phyloP scores from a whole-genome alignment of 495 filamentous ascomycete genomes.

The Talaromyces stipitatus region DNA sequence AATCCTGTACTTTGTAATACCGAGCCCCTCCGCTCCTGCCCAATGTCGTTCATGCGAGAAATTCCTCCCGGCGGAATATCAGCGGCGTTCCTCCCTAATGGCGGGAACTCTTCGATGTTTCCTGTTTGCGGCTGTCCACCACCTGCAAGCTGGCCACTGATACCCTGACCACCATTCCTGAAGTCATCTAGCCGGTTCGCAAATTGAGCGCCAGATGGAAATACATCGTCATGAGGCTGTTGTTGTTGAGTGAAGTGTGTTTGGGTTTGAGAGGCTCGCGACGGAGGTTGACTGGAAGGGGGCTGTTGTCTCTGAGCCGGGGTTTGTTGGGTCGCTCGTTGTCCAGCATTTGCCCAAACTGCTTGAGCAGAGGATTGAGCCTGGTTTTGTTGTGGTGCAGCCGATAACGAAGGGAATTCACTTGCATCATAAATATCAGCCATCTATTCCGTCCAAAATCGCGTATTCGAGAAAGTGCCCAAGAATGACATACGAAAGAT shows the following conservation, averaged over 20 bases:
- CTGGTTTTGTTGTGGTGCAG: slow-evolving; percentile 58
- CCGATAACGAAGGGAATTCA: slow-evolving; percentile 79
- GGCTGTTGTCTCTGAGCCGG: slow-evolving; percentile 62
- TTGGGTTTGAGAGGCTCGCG: slow-evolving; percentile 43
- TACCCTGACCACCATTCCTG: slow-evolving; percentile 52
- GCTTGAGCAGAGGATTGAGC: slow-evolving; percentile 47
- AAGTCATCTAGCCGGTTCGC: slow-evolving; percentile 50
- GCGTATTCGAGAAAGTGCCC: background rate
- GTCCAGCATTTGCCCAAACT: slow-evolving; percentile 61
- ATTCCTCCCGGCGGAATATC: slow-evolving; percentile 21
- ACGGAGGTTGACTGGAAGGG: slow-evolving; percentile 36
- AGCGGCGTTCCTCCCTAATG: slow-evolving; percentile 62
- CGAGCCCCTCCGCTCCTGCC: slow-evolving; percentile 55
- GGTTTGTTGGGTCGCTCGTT: slow-evolving; percentile 50
- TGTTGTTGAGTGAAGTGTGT: slow-evolving; percentile 51
- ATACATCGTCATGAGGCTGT: slow-evolving; percentile 48
- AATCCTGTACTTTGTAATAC: slow-evolving; percentile 62
- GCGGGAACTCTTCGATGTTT: slow-evolving; percentile 78
- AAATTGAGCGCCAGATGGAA: slow-evolving; percentile 45
- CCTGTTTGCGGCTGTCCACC: slow-evolving; percentile 56
- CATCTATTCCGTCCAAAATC: background rate
- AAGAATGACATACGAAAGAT: slow-evolving; percentile 64
- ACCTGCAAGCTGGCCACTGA: slow-evolving; percentile 46
- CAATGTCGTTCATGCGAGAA: slow-evolving; percentile 41
- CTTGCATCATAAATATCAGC: slow-evolving; percentile 30